Base-by-base conservation (phyloP, 169 alveolate species). In the Babesia bigemina region DNA sequence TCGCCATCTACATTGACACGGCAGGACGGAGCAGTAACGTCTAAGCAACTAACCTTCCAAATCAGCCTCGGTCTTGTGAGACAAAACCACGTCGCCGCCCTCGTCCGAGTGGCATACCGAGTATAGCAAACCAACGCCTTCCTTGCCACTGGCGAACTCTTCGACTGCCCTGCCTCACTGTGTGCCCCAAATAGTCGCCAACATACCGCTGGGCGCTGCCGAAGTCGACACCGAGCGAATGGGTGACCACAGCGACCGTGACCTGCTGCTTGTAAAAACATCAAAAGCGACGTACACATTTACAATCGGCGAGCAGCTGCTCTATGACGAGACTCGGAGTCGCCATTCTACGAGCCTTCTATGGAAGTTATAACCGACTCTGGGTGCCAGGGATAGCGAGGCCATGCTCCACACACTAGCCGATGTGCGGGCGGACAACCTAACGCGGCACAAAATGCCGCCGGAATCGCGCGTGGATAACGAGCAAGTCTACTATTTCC, bases 401-500 rank as follows among this genome's bases (percentile, higher is more conserved):
- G 24, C 42, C 22, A 28, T 6, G 42, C 45, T 61, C 70, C 42
- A 61, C 70, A 61, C 70, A 61, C 29, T 29, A 3, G 10, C 7
- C 28, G 17, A 21, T 13, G 55, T 39, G 21, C 26, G 14, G 29
- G 50, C 1, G 14, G 19, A 12, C 21, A 47, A 0, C n/a, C 2
- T 24, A 36, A 26, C 70, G n/a, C 24, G 22, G 17, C 16, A 7
- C 55, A 65, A 50, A 24, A 65, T 65, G 74, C 26, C 8, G 47
- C 16, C 59, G 16, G 50, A 24, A 7, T 48, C 24, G 45, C 74
- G 52, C 45, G 29, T 82, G 22, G 52, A 74, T 50, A 29, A 13
- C 0, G 91, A 85, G 21, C 59, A 70, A 22, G 79, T 81, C 42
- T 59, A 70, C 52, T 47, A 79, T 24, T 88, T 76, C 58, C 70